These are phyloP conservation scores for Aureobasidium lini DNA, from an alignment of 2,329 filamentous ascomycete genomes.

Conservation along the genomic window DNA sequence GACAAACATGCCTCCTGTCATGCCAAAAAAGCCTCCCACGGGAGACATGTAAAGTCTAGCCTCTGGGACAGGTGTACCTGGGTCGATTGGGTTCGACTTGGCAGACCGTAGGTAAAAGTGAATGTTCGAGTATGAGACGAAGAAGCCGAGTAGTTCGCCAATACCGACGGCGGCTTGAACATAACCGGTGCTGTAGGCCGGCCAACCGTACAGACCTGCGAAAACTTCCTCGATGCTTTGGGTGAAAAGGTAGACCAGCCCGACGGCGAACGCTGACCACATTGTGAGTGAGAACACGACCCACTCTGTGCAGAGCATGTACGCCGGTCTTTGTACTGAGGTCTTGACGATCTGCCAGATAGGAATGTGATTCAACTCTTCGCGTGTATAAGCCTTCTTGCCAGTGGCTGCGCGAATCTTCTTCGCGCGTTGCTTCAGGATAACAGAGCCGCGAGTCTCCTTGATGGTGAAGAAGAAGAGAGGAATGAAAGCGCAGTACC, in stretches of 20 bases:
- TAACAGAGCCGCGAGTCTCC: constrained; percentile 42
- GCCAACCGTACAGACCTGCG: constrained; percentile 32
- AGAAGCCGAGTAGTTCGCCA: constrained; percentile 37
- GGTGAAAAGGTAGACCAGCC: constrained; percentile 44
- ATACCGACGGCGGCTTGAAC: constrained; percentile 40
- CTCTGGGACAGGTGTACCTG: constrained; percentile 35
- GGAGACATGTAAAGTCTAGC: constrained; percentile 39
- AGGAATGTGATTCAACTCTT: constrained; percentile 28
- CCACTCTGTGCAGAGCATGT: constrained; percentile 42
- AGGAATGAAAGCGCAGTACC: constrained; percentile 36
- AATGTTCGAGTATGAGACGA: constrained; percentile 21
- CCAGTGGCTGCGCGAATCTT: constrained; percentile 26
- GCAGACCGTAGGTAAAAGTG: constrained; percentile 35
- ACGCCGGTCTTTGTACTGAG: constrained; percentile 26
- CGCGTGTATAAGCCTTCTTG: constrained; percentile 24
- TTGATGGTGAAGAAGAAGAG: constrained; percentile 34
- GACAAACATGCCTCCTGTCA: constrained; percentile 43
- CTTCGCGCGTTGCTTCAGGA: constrained; percentile 35
- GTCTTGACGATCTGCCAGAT: constrained; percentile 28
- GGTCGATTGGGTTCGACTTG: constrained; percentile 28
- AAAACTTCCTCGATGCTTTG: constrained; percentile 41
- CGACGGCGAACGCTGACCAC: constrained; percentile 42
- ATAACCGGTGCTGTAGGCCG: constrained; percentile 36
- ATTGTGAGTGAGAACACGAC: constrained; percentile 42
- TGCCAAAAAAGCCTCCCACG: constrained; percentile 38